Base-by-base conservation (phyloP, 2,329 filamentous ascomycete species). In the Chaetomium sp. region DNA sequence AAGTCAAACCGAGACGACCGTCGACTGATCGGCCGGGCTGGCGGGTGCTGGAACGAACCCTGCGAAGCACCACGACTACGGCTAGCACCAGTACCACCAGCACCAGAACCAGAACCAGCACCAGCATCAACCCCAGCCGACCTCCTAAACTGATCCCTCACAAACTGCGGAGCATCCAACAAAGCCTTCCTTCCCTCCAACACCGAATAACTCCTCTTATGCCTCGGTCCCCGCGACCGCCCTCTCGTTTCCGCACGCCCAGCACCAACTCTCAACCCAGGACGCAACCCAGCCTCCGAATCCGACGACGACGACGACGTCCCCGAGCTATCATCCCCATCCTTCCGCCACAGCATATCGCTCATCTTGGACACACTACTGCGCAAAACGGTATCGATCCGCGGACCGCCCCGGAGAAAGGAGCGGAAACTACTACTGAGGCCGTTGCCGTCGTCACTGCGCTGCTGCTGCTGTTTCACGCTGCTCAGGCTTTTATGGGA, bases 311-410 rank as follows among this genome's bases (percentile, higher is more conserved):
- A 75, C 2, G 75, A 75, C 0, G 74, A 73, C 4, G 75, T 71
- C 8, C 65, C 62, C 6, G 78, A 75, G 1, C 66, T 67, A 7
- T 69, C 62, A 2, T 65, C 63, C 5, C 72, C 70, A 5, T 82
- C 79, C 57, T 76, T 81, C 61, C 75, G 78, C 79, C 81, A 82
- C 27, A 84, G 61, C 52, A 84, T 71, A 50, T 82, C 80, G 35
- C 79, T 76, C 11, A 84, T 68, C 62, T 77, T 81, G 33, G 78
- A 80, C 5, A 83, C 78, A 32, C 80, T 72, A 6, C 75, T 80
- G 33, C 79, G 78, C 45, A 95, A 80, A 35, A 89, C 79, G 35
- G 82, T 87, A 58, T 89, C 88, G 59, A 92, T 84, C 54, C 87
- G 79, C 49, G 84, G 81, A 2, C 85, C 86, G 71, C 19, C 19